These are phyloP conservation scores for Yamadazyma dushanensis DNA, from an alignment of 1,139 yeast genomes.

Conservation along the genomic window DNA sequence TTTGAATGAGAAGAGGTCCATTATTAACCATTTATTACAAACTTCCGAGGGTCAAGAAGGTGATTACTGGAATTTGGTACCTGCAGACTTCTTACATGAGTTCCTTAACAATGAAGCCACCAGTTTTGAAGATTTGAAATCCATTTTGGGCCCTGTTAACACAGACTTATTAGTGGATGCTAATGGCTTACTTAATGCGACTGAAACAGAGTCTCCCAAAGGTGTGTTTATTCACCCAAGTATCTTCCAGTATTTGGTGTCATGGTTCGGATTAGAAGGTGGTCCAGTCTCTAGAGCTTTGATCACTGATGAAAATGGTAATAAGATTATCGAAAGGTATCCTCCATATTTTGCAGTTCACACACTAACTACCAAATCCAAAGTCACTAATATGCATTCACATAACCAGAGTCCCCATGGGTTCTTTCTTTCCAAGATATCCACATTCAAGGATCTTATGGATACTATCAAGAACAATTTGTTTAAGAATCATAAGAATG, in stretches of 20 bases:
- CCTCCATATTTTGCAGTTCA: constrained; percentile 57
- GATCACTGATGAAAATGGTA: constrained; percentile 37
- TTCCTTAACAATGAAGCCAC: constrained; percentile 27
- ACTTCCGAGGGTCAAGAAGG: constrained; percentile 28
- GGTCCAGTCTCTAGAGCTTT: constrained; percentile 49
- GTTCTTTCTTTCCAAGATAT: constrained; percentile 30
- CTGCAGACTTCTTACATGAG: constrained; percentile 27
- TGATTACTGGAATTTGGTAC: constrained; percentile 39
- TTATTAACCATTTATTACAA: constrained; percentile 23
- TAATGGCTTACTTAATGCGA: constrained; percentile 32
- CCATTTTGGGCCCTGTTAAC: constrained; percentile 34
- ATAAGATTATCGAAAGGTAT: constrained; percentile 49
- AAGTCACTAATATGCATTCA: constrained; percentile 3
- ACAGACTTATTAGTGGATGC: constrained; percentile 30
- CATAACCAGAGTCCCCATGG: constrained; percentile 15
- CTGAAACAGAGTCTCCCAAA: constrained; percentile 29
- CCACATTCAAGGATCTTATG: constrained; percentile 35
- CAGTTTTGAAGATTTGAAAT: constrained; percentile 26
- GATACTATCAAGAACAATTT: constrained; percentile 24
- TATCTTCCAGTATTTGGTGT: constrained; percentile 42
- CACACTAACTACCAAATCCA: constrained; percentile 34
- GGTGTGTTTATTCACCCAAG: constrained; percentile 37
- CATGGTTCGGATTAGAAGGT: constrained; percentile 56
- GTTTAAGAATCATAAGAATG: constrained; percentile 19
- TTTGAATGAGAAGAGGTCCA: constrained; percentile 20